phyloP scores from a whole-genome alignment of 306 rosid genomes.

The Ochetophila trinervis region DNA sequence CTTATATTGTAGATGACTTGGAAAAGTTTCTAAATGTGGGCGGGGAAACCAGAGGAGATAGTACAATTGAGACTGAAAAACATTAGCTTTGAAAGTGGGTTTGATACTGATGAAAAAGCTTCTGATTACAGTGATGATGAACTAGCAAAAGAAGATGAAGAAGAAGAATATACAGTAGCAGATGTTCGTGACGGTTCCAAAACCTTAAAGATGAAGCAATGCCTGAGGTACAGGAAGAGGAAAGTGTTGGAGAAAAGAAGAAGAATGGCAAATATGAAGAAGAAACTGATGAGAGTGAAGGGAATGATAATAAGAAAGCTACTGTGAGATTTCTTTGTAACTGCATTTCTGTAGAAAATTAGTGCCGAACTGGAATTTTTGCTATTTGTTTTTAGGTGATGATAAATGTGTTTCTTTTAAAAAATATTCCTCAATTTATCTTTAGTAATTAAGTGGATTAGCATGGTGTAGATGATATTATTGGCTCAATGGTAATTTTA shows the following conservation, averaged over 20 bases:
- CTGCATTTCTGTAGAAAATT: not conserved
- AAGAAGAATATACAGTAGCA: not conserved
- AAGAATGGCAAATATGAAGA: too few relatives aligned
- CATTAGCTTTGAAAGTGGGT: constrained; percentile 50
- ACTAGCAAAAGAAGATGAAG: too few relatives aligned
- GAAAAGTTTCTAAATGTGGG: constrained; percentile 39
- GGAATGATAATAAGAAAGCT: constrained; percentile 8
- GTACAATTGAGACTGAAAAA: constrained; percentile 30
- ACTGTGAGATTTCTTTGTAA: constrained; percentile 23
- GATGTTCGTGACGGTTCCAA: constrained; percentile 16
- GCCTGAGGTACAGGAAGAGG: constrained; percentile 5
- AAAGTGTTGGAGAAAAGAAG: not conserved
- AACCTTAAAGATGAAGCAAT: not conserved
- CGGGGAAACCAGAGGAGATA: constrained; percentile 26
- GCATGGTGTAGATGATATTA: not conserved
- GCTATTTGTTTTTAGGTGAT: constrained; percentile 10
- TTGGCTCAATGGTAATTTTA: not conserved
- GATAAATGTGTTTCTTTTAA: not conserved
- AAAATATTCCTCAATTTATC: too few relatives aligned
- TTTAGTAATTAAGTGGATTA: not conserved
- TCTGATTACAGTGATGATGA: constrained; percentile 22
- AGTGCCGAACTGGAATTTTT: not conserved
- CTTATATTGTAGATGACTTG: constrained; percentile 53
- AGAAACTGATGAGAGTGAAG: not conserved
- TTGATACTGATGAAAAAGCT: constrained; percentile 43